Conservation (phyloP, 1,284 basidiomycete species). For the Puccinia polysora region DNA sequence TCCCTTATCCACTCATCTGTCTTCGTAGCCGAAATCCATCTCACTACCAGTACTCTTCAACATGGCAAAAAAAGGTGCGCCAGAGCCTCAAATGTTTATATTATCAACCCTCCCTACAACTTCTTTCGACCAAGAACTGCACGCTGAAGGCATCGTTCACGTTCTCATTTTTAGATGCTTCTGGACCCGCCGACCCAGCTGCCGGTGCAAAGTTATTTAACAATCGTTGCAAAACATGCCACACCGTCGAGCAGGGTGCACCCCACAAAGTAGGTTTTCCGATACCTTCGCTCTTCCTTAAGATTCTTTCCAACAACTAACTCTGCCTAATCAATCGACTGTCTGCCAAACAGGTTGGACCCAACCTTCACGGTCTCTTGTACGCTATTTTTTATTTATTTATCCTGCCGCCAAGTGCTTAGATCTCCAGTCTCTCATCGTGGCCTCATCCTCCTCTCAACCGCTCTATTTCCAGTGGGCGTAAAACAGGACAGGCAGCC, state of each 20-base stretch:
- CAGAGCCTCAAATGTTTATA: too few species aligned
- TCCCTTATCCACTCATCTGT: too few species aligned
- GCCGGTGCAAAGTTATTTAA: constrained; percentile 16
- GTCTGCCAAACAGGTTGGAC: constrained; percentile 63
- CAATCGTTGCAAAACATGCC: constrained; percentile 95
- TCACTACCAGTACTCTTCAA: too few species aligned
- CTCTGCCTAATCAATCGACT: background rate
- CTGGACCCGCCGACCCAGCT: too few species aligned
- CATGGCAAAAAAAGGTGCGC: too few species aligned
- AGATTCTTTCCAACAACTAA: background rate
- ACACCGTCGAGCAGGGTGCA: constrained; percentile 79
- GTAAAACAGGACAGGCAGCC: constrained; percentile 79
- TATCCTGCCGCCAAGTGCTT: background rate
- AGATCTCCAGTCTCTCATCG: background rate
- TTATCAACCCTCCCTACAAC: too few species aligned
- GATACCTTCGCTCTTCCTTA: background rate
- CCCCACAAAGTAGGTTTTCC: constrained; percentile 66
- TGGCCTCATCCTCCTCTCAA: background rate
- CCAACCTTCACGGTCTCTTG: constrained; percentile 81
- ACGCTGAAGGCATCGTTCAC: too few species aligned
- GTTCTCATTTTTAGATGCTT: too few species aligned
- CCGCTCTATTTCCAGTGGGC: constrained; percentile 61
- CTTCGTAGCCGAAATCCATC: too few species aligned
- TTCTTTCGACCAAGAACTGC: too few species aligned
- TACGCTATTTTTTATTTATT: constrained; percentile 15